phyloP scores from a whole-genome alignment of 208 protist genomes.

The Borovskyia barvae region DNA sequence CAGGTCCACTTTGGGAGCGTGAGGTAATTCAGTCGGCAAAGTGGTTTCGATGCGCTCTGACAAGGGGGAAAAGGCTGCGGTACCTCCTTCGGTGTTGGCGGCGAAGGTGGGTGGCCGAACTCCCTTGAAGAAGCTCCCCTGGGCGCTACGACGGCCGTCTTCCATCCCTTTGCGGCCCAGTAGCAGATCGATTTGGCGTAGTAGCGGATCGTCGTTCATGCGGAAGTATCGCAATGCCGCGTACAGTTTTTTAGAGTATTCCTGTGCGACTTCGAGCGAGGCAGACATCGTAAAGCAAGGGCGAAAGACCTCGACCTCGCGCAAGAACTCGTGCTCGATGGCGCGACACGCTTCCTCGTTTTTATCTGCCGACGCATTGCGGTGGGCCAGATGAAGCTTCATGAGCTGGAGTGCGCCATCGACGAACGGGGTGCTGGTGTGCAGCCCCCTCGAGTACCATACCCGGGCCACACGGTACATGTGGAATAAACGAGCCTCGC shows the following conservation, averaged over 20 bases:
- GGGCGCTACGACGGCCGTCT: slow-evolving; percentile 6
- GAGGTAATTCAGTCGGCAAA: slow-evolving; percentile 74
- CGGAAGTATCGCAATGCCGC: slow-evolving; percentile 74
- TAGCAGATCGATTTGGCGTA: slow-evolving; percentile 78
- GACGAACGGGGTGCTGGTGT: slow-evolving; percentile 63
- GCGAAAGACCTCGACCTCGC: slow-evolving; percentile 77
- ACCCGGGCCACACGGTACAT: slow-evolving; percentile 9
- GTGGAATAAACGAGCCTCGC: too few species aligned
- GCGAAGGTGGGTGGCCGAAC: not conserved
- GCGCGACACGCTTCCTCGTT: slow-evolving; percentile 54
- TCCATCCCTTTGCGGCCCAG: slow-evolving; percentile 69
- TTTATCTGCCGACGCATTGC: slow-evolving; percentile 57
- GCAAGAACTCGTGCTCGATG: slow-evolving; percentile 81
- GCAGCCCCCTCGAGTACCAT: slow-evolving; percentile 38
- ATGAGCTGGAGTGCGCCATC: slow-evolving; percentile 79
- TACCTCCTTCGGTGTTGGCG: not conserved
- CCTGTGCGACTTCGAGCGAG: slow-evolving; percentile 59
- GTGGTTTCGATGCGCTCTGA: slow-evolving; percentile 55
- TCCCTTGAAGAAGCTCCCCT: slow-evolving; percentile 33
- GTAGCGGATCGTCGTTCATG: slow-evolving; percentile 77
- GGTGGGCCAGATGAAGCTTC: slow-evolving; percentile 83
- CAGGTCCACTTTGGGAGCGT: slow-evolving; percentile 66
- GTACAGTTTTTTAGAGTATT: slow-evolving; percentile 73
- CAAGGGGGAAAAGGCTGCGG: slow-evolving; percentile 14
- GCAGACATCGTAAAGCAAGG: slow-evolving; percentile 81